Evolutionary conservation across 257 asterid species (phyloP).

Genomic region (Orobanche coerulescens): DNA sequence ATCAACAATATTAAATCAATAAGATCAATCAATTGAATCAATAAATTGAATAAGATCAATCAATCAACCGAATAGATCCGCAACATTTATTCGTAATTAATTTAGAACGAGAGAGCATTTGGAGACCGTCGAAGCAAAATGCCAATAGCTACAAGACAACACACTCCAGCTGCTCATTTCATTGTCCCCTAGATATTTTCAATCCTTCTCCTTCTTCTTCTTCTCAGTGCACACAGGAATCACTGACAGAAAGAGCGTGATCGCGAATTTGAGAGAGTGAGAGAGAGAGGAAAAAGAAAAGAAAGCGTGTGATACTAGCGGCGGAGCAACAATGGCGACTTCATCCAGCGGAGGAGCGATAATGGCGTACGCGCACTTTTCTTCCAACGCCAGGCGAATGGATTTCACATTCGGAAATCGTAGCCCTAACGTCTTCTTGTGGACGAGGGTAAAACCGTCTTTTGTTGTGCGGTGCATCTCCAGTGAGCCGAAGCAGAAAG

Average conservation of each 20-base stretch:
- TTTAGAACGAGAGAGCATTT: no score
- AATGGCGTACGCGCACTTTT: slow-evolving; percentile 25
- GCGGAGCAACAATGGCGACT: slow-evolving; percentile 42
- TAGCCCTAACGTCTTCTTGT: slow-evolving; percentile 31
- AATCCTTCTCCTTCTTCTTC: neutral
- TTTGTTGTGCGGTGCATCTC: slow-evolving; percentile 42
- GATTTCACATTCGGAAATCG: slow-evolving; percentile 35
- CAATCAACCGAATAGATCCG: no score
- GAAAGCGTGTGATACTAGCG: neutral
- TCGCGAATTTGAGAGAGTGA: slow-evolving; percentile 4
- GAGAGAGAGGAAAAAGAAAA: no score
- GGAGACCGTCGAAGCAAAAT: no score
- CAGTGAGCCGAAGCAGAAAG: slow-evolving; percentile 37
- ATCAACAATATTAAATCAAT: no score
- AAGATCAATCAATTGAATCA: no score
- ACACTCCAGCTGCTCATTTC: slow-evolving; percentile 20
- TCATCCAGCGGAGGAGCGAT: slow-evolving; percentile 29
- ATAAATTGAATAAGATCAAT: no score
- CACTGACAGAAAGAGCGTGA: neutral
- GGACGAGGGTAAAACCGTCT: slow-evolving; percentile 32
- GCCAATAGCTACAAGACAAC: slow-evolving; percentile 23
- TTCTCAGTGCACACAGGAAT: neutral
- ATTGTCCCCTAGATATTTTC: neutral
- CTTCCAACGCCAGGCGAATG: slow-evolving; percentile 32
- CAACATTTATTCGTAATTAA: no score